A percentile compares a stretch with the other conserved stretches of the same genome.
Evolutionary conservation across 768 basidiomycete species (phyloP).

Genomic region (Lactarius pseudohatsudake): DNA sequence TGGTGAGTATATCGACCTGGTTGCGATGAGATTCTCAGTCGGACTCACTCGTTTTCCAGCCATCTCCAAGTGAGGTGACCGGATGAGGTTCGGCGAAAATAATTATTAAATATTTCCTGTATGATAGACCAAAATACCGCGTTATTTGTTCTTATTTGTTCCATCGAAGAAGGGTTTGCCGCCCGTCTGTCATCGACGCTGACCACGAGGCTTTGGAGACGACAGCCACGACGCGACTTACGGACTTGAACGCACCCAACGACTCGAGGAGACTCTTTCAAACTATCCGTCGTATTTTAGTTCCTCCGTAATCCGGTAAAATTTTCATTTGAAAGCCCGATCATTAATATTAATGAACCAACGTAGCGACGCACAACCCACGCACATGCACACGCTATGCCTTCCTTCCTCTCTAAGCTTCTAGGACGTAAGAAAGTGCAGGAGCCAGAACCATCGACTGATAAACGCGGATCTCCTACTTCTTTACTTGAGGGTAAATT

Average conservation of each 20-base stretch:
- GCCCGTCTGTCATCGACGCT: neutral
- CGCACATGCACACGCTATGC: conserved; percentile 37
- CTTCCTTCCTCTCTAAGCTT: conserved; percentile 76
- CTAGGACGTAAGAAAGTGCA: conserved; percentile 72
- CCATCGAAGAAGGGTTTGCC: neutral
- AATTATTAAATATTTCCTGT: neutral
- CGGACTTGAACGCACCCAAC: conserved; percentile 2
- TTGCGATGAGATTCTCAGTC: neutral
- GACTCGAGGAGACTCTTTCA: neutral
- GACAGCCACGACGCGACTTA: conserved; percentile 11
- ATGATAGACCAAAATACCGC: neutral
- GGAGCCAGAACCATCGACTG: conserved; percentile 44
- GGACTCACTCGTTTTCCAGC: conserved; percentile 23
- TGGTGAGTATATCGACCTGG: neutral
- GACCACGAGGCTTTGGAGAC: conserved; percentile 7
- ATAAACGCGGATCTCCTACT: conserved; percentile 40
- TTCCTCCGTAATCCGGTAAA: neutral
- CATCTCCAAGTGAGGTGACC: conserved; percentile 4
- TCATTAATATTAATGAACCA: conserved; percentile 18
- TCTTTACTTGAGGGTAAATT: conserved; percentile 72
- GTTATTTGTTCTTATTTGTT: conserved; percentile 23
- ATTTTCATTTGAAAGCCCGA: conserved; percentile 3
- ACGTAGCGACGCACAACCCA: conserved; percentile 12
- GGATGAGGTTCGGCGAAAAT: neutral
- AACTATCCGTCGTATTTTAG: neutral